These are phyloP conservation scores for Bryopsis sp. DNA, from an alignment of 139 green algal species.

Conservation along the genomic window DNA sequence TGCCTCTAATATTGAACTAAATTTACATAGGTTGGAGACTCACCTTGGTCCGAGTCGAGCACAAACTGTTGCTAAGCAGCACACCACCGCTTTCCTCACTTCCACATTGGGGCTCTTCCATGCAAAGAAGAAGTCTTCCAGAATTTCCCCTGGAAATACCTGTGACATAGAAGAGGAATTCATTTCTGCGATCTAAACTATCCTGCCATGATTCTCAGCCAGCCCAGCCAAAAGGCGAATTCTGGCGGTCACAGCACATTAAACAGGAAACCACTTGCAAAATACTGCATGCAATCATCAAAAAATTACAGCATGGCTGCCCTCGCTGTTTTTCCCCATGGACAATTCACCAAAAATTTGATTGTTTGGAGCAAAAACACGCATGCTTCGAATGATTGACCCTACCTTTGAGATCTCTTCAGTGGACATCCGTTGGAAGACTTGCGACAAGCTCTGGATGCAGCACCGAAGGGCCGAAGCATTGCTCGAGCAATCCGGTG, in stretches of 20 bases:
- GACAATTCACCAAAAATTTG: too few relatives aligned
- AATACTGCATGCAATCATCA: too few relatives aligned
- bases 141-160: background rate
- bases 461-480: background rate
- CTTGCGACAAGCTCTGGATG: background rate
- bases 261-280: too few relatives aligned
- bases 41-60: background rate
- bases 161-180: background rate
- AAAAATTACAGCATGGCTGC: too few relatives aligned
- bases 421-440: background rate
- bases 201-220: background rate
- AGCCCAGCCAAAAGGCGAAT: too few relatives aligned
- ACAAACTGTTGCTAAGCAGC: background rate
- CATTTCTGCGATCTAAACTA: background rate
- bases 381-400: too few relatives aligned
- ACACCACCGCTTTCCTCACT: conserved; percentile 6
- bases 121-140: background rate
- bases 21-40: too few relatives aligned
- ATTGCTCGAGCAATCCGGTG: background rate
- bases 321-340: too few relatives aligned
- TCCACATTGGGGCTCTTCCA: background rate
- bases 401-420: too few relatives aligned
- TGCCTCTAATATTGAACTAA: too few relatives aligned
- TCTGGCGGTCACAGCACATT: too few relatives aligned
- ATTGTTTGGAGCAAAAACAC: too few relatives aligned